These are phyloP conservation scores for Grosmannia huntii DNA, from an alignment of 2,329 filamentous ascomycete species.

Conservation along the genomic window DNA sequence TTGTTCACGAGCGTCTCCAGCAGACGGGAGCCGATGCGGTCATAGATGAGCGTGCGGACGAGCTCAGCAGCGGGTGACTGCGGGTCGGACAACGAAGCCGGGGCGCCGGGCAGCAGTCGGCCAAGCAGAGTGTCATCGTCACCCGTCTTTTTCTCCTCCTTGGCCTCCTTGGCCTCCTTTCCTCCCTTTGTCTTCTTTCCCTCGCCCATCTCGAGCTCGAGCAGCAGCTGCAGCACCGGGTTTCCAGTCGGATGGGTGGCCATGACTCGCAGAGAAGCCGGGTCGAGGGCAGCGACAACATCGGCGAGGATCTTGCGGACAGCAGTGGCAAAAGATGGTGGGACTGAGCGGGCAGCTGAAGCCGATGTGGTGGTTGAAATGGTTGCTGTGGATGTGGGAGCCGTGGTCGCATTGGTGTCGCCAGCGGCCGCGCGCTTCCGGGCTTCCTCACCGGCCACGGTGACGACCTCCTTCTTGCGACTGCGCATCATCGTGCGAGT, in stretches of 20 bases:
- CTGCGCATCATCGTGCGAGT: conserved; percentile 71
- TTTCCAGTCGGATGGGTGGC: conserved; percentile 86
- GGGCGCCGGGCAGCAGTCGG: conserved; percentile 64
- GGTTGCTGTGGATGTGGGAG: conserved; percentile 23
- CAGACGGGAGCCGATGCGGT: conserved; percentile 78
- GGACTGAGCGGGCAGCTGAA: conserved; percentile 41
- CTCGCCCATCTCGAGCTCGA: conserved; percentile 72
- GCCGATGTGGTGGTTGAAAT: conserved; percentile 2
- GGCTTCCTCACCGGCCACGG: conserved; percentile 34
- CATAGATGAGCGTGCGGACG: conserved; percentile 77
- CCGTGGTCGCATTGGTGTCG: conserved; percentile 19
- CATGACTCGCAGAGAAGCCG: conserved; percentile 68
- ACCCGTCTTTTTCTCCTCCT: conserved; percentile 18
- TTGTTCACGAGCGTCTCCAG: conserved; percentile 75
- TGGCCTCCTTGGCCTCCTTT: conserved; percentile 25
- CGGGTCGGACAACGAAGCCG: conserved; percentile 55
- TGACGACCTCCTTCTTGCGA: conserved; percentile 80
- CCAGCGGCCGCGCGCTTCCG: conserved; percentile 24
- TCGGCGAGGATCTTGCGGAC: conserved; percentile 72
- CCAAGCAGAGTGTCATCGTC: conserved; percentile 46
- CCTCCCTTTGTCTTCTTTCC: conserved; percentile 46
- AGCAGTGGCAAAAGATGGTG: conserved; percentile 63
- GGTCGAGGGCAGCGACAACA: conserved; percentile 61
- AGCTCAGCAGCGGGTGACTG: conserved; percentile 63
- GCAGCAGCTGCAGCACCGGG: conserved; percentile 78